Base-by-base conservation (phyloP, 371 early-diverging fungal species). In the Circinella umbellata region DNA sequence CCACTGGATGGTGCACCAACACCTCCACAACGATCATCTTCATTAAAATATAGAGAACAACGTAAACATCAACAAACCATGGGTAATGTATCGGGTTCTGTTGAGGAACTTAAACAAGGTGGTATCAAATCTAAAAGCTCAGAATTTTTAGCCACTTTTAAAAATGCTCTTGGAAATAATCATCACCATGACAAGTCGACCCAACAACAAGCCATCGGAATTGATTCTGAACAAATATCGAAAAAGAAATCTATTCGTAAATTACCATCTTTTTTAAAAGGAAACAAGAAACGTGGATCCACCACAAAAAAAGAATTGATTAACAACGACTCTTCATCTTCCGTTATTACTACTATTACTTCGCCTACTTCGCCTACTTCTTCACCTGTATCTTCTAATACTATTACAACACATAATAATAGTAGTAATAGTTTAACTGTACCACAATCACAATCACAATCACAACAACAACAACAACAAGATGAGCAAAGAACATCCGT, bases 261-360 rank as follows among this genome's bases (percentile, higher is more conserved):
- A 68, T 51, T 80, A 5, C 76, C 75, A 39, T 76, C 80, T 11
- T 65, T 79, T 11, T 67, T 81, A 34, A 68, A 54, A 66, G 70
- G 70, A 13, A 73, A 57, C 57, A 57, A 57, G 35, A 57, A 57
- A 57, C 57, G 57, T 57, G 57, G 27, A 57, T 57, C 57, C 7
- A 64, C 39, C 63, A 65, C 18, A 60, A 67, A 53, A 48, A 68
- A 34, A 37, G 46, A 18, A 20, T 34, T 10, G 69, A 73, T 20
- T 48, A 67, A 11, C 57, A 35, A 64, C 35, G 10, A 48, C 49
- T 49, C 65, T n/a, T 27, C 57, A 10, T 34, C 57, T 34, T 48
- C 53, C 17, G 15, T 51, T 51, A 15, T 51, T 15, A 51, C 51
- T 17, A 51, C 51, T 42, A 42, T 42, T 42, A 42, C 42, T n/a